These are phyloP conservation scores for Arthrinium phaeospermum DNA, from an alignment of 2,329 filamentous ascomycete genomes.

Conservation along the genomic window DNA sequence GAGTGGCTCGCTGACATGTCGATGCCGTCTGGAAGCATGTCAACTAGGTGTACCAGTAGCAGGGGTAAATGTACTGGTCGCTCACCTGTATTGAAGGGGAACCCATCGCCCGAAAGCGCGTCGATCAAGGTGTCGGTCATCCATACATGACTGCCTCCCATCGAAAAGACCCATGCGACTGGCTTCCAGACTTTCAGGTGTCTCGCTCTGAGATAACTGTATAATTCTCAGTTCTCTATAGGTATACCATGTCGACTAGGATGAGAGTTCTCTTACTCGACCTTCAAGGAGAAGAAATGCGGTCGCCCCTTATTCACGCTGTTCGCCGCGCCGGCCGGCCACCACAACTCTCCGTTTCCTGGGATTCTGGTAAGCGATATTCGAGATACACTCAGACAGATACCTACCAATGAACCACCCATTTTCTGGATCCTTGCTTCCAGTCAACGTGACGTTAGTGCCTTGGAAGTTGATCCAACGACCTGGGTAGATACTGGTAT, in stretches of 20 bases:
- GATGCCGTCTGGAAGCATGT: slow-evolving; percentile 25
- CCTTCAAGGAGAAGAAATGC: slow-evolving; percentile 30
- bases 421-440: slow-evolving; percentile 4
- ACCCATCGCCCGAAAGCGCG: slow-evolving; percentile 27
- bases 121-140: slow-evolving; percentile 32
- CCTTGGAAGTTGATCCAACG: slow-evolving; percentile 32
- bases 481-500: slow-evolving; percentile 30
- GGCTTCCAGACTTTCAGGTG: slow-evolving; percentile 31
- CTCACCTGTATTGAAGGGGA: slow-evolving; percentile 32
- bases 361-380: background rate
- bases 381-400: background rate
- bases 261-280: slow-evolving; percentile 14
- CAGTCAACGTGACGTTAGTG: slow-evolving; percentile 24
- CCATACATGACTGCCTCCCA: slow-evolving; percentile 28
- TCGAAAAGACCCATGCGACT: slow-evolving; percentile 31
- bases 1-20: slow-evolving; percentile 29
- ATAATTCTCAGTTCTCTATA: background rate
- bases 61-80: background rate
- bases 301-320: slow-evolving; percentile 29
- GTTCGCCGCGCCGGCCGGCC: slow-evolving; percentile 26
- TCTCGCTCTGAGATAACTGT: slow-evolving; percentile 26
- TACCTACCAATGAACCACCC: slow-evolving; percentile 30
- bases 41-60: background rate
- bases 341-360: slow-evolving; percentile 31
- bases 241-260: background rate